A percentile compares a stretch with the other conserved stretches of the same genome.
phyloP scores from a whole-genome alignment of 2,329 filamentous ascomycete species.

The Scolecobasidium constrictum region DNA sequence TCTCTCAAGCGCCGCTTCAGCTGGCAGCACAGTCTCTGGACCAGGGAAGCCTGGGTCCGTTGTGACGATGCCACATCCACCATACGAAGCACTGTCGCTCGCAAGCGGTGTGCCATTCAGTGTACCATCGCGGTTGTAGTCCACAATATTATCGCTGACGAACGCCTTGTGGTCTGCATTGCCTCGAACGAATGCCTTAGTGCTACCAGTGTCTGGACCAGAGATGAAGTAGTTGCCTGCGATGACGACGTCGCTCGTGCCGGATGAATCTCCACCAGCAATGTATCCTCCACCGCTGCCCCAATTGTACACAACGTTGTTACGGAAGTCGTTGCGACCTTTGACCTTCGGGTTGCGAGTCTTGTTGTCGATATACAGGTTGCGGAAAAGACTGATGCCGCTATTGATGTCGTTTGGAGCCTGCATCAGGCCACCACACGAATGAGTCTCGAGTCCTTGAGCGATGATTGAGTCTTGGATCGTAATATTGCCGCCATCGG shows the following conservation, averaged over 20 bases:
- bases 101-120: constrained; percentile 30
- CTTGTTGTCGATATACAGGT: constrained; percentile 47
- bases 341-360: constrained; percentile 48
- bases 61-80: constrained; percentile 33
- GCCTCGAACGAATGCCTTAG: constrained; percentile 42
- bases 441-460: constrained; percentile 43
- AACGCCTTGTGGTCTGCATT: constrained; percentile 44
- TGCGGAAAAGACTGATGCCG: constrained; percentile 41
- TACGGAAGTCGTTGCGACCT: constrained; percentile 43
- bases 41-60: constrained; percentile 33
- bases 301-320: constrained; percentile 46
- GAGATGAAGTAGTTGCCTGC: constrained; percentile 48
- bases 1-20: constrained; percentile 29
- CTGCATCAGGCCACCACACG: constrained; percentile 41
- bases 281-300: constrained; percentile 46
- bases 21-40: constrained; percentile 28
- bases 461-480: constrained; percentile 44
- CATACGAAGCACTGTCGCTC: constrained; percentile 21
- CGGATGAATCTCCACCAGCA: constrained; percentile 36
- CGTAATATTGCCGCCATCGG: constrained; percentile 35
- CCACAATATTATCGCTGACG: constrained; percentile 42
- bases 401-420: too few relatives aligned
- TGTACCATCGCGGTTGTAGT: constrained; percentile 37
- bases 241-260: constrained; percentile 39
- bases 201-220: constrained; percentile 37